A percentile compares a stretch with the other conserved stretches of the same genome.
phyloP scores from a whole-genome alignment of 192 early-diverging fungal species.

The Dissophora globulifera region DNA sequence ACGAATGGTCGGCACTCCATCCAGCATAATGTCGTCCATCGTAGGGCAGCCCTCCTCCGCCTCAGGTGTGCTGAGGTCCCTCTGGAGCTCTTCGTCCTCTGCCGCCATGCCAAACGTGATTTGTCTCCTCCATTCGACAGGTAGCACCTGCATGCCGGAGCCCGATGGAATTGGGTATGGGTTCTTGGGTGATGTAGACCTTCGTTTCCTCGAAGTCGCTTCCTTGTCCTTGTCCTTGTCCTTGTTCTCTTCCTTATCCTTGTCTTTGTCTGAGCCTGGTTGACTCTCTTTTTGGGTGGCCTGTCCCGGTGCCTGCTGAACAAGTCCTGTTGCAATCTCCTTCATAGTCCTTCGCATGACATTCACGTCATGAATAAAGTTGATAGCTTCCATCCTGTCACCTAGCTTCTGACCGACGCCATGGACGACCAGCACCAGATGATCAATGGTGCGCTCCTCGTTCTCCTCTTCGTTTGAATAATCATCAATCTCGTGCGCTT shows the following conservation, averaged over 20 bases:
- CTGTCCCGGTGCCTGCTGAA: slow-evolving; percentile 26
- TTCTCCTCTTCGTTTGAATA: slow-evolving; percentile 63
- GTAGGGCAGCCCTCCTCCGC: slow-evolving; percentile 68
- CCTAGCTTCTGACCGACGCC: slow-evolving; percentile 89
- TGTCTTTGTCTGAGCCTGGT: slow-evolving; percentile 13
- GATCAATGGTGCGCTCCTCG: slow-evolving; percentile 77
- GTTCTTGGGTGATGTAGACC: slow-evolving; percentile 20
- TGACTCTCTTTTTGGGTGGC: slow-evolving; percentile 16
- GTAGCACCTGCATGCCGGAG: slow-evolving; percentile 79
- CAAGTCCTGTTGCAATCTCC: slow-evolving; percentile 50
- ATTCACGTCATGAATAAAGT: slow-evolving; percentile 77
- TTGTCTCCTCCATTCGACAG: slow-evolving; percentile 86
- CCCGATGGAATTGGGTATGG: slow-evolving; percentile 25
- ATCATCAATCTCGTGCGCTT: slow-evolving; percentile 60
- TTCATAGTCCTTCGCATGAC: slow-evolving; percentile 75
- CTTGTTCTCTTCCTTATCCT: no score
- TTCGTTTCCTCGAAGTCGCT: slow-evolving; percentile 10
- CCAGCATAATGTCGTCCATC: slow-evolving; percentile 81
- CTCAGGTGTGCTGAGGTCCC: slow-evolving; percentile 63
- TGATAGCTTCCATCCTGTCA: slow-evolving; percentile 75
- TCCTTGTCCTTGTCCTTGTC: slow-evolving; percentile 32
- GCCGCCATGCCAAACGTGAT: slow-evolving; percentile 78
- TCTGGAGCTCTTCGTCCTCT: slow-evolving; percentile 65
- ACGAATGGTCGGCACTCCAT: slow-evolving; percentile 83
- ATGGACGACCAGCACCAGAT: slow-evolving; percentile 86